Evolutionary conservation across 352 stramenopile species (phyloP), one percentile per base, ranked within the genome.

Genomic region (Phytophthora boehmeriae): DNA sequence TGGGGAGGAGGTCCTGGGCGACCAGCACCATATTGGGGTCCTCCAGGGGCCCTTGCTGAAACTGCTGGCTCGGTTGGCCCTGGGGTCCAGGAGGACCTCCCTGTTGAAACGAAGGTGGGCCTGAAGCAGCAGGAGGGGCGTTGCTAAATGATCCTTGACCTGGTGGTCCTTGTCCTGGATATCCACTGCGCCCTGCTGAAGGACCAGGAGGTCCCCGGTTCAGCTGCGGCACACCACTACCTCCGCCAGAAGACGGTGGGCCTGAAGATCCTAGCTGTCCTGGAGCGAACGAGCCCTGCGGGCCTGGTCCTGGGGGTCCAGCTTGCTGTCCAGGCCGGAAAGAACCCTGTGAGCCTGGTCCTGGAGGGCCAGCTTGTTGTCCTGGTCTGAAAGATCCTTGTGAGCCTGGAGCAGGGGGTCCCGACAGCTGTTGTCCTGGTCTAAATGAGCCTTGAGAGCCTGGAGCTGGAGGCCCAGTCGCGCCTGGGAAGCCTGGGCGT

Each of bases 241-340:
- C 71, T 30, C 68, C 69, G n/a, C 72, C 70, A 8, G 75, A 75
- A 6, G 71, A 82, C n/a, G 59, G 70, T 9, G 75, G 67, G 17
- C 62, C 67, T 45, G 56, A 58, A 51, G 53, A 10, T 34, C 48
- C 43, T 35, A 30, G 25, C 49, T 65, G 57, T 14, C 55, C 66
- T 20, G 66, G 50, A 22, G 11, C 11, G 34, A 41, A 41, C 16
- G 11, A 14, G 14, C 11, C 34, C 34, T 41, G 34, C 5, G 34
- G 34, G 10, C 34, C 34, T 14, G 34, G 34, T 41, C 16, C 38
- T 8, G 52, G 32, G 8, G 20, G 41, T 4, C 63, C 47, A 49
- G 17, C 22, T 19, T 56, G 67, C 30, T 66, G 57, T 28, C 50
- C 44, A 39, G 66, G 56, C 14, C 51, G 19, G 43, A 61, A 73